Evolutionary conservation across 2,329 filamentous ascomycete species (phyloP), one percentile per base, ranked within the genome.

Genomic region (Fusarium liriodendri): DNA sequence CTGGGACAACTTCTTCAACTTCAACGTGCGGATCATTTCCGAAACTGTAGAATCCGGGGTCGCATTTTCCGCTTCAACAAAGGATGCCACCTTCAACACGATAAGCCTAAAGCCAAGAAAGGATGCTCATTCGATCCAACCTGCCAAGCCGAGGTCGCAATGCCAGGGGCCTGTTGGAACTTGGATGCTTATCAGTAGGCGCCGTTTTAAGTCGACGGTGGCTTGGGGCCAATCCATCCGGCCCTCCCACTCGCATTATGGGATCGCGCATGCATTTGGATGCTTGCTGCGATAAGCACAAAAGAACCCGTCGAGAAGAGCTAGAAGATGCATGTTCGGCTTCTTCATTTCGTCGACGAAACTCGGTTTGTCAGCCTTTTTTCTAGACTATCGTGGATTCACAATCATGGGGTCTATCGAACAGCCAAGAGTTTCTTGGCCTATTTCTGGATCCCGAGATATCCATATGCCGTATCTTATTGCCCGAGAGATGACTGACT

Each of bases 101-200:
- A 64, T 25, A 64, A 66, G 64, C 63, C 73, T 70, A 74, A 64
- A 64, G 66, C 63, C 73, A 74, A 74, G 73, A 74, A 52, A 62
- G 35, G 58, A 70, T 64, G n/a, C 66, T 62, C 68, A 40, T 65
- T 42, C 64, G 67, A 66, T 22, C 59, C 64, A 74, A 69, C 62
- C 62, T 32, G 76, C 71, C 75, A 78, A 77, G 75, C 62, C 63
- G 40, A 71, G 65, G 38, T 40, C 42, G 55, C 22, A 52, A 65
- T 64, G 35, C 60, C 33, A 47, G 61, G 70, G 66, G 57, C 72
- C 77, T 78, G 61, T 76, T 58, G 62, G 68, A 69, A 47, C 64
- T 67, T 66, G 35, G 47, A 70, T 67, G 66, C 76, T 78, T 78
- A 79, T 78, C 77, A 77, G 77, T 67, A 61, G 66, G 70, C 62